These are phyloP conservation scores for Arachis hypogaea DNA, from an alignment of 306 rosid species.

Conservation along the genomic window DNA sequence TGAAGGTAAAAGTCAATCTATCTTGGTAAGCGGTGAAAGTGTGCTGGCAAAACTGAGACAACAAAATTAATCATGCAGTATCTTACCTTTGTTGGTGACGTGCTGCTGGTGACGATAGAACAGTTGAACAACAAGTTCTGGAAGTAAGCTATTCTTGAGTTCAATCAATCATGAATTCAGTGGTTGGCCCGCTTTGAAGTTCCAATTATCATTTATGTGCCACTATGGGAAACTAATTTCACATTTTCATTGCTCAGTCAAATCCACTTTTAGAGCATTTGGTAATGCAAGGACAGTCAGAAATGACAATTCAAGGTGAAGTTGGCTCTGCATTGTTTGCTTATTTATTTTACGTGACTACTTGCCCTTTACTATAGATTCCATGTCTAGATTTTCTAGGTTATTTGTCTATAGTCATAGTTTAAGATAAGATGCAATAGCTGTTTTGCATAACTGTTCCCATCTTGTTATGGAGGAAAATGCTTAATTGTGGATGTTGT, in stretches of 20 bases:
- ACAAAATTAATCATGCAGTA: slow-evolving; percentile 98
- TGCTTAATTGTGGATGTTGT: slow-evolving; percentile 16
- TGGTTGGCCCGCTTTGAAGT: slow-evolving; percentile 12
- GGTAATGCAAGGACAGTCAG: slow-evolving; percentile 97
- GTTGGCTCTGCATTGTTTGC: slow-evolving; percentile 13
- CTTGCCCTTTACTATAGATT: slow-evolving; percentile 3
- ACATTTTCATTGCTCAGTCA: slow-evolving; percentile 60
- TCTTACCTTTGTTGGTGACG: slow-evolving; percentile 96
- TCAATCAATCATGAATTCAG: slow-evolving; percentile 3
- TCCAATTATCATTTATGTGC: slow-evolving; percentile 31
- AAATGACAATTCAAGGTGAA: slow-evolving; percentile 96
- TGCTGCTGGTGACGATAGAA: slow-evolving; percentile 78
- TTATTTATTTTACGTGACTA: not conserved
- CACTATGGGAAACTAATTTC: slow-evolving; percentile 22
- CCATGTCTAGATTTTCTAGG: slow-evolving; percentile 17
- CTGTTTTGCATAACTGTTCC: not conserved
- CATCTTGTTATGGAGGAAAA: not conserved
- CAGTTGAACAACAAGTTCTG: slow-evolving; percentile 98
- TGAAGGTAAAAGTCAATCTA: slow-evolving; percentile 86
- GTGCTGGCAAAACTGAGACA: slow-evolving; percentile 99
- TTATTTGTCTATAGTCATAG: not conserved
- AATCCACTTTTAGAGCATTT: slow-evolving; percentile 98
- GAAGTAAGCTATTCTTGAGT: slow-evolving; percentile 67
- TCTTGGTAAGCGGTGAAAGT: slow-evolving; percentile 98
- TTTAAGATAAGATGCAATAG: not conserved